Percentiles rank a stretch among this genome's conserved stretches.
Conservation (phyloP, 306 rosid species). For the Spatholobus suberectus region DNA sequence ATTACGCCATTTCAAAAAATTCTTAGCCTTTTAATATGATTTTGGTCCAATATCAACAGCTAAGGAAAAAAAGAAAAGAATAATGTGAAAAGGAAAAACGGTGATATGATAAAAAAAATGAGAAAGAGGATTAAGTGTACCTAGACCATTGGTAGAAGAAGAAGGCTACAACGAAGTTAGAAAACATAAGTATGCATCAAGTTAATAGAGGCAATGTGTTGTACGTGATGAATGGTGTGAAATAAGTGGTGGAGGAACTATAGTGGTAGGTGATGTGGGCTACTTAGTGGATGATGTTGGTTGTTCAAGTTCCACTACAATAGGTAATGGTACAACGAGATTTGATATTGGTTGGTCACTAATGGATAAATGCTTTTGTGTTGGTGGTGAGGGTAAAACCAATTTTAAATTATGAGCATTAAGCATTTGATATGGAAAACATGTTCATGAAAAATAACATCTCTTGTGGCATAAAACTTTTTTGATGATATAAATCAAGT, state of each 20-base stretch:
- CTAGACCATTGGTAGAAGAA: not conserved
- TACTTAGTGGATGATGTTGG: too few relatives aligned
- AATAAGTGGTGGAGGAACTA: not conserved
- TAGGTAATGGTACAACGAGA: too few relatives aligned
- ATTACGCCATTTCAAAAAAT: too few relatives aligned
- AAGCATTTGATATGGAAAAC: not conserved
- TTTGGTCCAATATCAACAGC: not conserved
- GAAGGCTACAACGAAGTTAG: not conserved
- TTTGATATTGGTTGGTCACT: not conserved
- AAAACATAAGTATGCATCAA: not conserved
- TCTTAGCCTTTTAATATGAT: not conserved
- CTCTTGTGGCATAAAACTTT: not conserved
- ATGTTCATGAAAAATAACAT: not conserved
- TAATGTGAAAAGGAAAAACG: not conserved
- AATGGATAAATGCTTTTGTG: accelerated
- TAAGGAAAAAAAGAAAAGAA: not conserved
- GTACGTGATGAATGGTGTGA: not conserved
- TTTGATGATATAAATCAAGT: not conserved
- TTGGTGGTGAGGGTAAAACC: not conserved
- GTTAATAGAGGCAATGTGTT: accelerated
- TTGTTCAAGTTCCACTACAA: too few relatives aligned
- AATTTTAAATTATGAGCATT: not conserved
- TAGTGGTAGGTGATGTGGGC: too few relatives aligned
- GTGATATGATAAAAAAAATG: not conserved
- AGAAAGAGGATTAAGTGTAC: not conserved